A percentile compares a stretch with the other conserved stretches of the same genome.
Evolutionary conservation across 768 basidiomycete species (phyloP).

Genomic region (Boletellus emodensis): DNA sequence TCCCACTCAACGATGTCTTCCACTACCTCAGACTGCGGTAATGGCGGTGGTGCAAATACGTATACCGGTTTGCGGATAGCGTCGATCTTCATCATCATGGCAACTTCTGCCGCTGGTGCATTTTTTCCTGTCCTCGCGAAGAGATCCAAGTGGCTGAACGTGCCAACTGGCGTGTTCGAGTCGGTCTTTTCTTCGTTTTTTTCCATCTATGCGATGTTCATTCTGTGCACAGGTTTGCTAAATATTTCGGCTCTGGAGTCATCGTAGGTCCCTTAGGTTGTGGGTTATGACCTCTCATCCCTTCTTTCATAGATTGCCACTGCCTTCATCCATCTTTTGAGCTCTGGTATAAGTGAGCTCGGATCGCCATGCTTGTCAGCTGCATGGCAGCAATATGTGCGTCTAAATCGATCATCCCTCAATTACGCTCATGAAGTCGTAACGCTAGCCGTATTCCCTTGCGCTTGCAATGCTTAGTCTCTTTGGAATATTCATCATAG

Average conservation of each 20-base stretch:
- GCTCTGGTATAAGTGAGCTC: constrained; percentile 71
- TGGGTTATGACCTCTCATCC: not conserved
- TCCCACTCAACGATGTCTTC: constrained; percentile 19
- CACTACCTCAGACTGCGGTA: constrained; percentile 37
- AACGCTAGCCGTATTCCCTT: constrained; percentile 71
- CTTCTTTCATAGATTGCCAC: constrained; percentile 68
- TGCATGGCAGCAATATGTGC: constrained; percentile 73
- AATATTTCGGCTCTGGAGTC: constrained; percentile 89
- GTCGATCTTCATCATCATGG: constrained; percentile 70
- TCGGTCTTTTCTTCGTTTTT: constrained; percentile 32
- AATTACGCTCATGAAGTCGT: not conserved
- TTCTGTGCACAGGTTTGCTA: constrained; percentile 57
- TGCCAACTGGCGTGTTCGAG: constrained; percentile 54
- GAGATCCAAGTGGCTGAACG: constrained; percentile 44
- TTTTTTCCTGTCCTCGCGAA: constrained; percentile 68
- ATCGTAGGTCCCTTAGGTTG: constrained; percentile 50
- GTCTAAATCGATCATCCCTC: constrained; percentile 18
- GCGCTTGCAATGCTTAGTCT: constrained; percentile 79
- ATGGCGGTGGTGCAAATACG: constrained; percentile 48
- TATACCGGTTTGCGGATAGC: constrained; percentile 58
- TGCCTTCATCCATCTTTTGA: constrained; percentile 80
- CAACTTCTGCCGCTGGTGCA: constrained; percentile 55
- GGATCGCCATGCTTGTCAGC: constrained; percentile 62
- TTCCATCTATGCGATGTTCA: not conserved
- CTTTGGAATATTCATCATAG: constrained; percentile 79